A percentile compares a stretch with the other conserved stretches of the same genome.
These are phyloP conservation scores for Austroboletus eburneus DNA, from an alignment of 768 basidiomycete species.

Conservation along the genomic window DNA sequence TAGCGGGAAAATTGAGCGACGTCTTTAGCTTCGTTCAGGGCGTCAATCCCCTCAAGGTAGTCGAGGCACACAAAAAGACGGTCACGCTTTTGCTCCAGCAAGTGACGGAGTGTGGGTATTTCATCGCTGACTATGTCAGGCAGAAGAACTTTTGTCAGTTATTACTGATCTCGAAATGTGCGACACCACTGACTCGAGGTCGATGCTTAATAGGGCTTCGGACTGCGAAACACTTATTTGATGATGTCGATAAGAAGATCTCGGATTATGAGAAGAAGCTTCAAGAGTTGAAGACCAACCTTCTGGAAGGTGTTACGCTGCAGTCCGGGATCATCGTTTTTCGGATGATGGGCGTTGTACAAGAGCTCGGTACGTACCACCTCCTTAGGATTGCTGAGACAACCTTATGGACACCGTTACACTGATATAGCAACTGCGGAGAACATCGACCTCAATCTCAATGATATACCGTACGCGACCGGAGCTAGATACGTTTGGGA, in stretches of 20 bases:
- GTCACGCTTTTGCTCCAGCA: not conserved
- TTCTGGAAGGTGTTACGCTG: constrained; percentile 15
- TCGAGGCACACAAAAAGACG: not conserved
- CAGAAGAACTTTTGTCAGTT: constrained; percentile 5
- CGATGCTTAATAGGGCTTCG: constrained; percentile 10
- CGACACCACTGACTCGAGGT: constrained; percentile 1
- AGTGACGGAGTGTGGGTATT: not conserved
- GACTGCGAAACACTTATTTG: constrained; percentile 6
- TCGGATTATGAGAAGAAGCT: constrained; percentile 16
- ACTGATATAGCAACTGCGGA: no score
- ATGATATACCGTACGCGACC: constrained; percentile 17
- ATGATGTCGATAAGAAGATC: constrained; percentile 19
- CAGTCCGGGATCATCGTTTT: constrained; percentile 16
- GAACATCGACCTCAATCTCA: constrained; percentile 16
- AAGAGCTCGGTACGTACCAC: constrained; percentile 4
- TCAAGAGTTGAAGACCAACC: constrained; percentile 13
- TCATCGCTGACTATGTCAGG: not conserved
- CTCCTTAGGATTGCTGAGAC: not conserved
- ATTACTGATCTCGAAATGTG: not conserved
- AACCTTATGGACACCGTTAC: not conserved
- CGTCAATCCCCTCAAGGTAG: not conserved
- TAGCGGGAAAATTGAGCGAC: not conserved
- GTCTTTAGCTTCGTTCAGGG: not conserved
- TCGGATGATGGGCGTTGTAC: constrained; percentile 16
- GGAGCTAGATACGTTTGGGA: constrained; percentile 22